Percentiles rank a stretch among this genome's conserved stretches.
Conservation (phyloP, 331 rosid genomes). For the Rhamnella rubrinervis region DNA sequence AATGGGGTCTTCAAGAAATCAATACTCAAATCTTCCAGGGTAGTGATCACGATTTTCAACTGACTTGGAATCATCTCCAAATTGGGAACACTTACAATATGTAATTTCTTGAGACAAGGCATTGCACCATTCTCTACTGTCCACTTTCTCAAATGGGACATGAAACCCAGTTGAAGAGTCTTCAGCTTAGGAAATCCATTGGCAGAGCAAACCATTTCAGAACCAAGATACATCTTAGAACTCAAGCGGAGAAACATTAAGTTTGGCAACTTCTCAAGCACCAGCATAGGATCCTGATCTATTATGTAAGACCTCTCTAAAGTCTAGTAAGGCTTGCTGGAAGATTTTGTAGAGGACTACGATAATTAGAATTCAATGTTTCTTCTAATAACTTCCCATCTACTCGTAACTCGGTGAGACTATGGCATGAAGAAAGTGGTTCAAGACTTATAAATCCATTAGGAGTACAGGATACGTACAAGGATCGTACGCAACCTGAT, state of each 20-base stretch:
- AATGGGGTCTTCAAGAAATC: background rate
- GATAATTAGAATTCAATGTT: background rate
- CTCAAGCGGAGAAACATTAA: background rate
- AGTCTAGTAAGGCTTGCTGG: constrained; percentile 1
- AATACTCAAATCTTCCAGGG: background rate
- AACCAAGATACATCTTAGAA: no score
- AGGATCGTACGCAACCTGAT: background rate
- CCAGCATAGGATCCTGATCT: constrained; percentile 4
- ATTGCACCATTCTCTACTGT: constrained; percentile 12
- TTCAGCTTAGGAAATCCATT: constrained; percentile 8
- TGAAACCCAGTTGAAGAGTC: background rate
- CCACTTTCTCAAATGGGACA: constrained; percentile 2
- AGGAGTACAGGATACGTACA: background rate
- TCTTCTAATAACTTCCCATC: background rate
- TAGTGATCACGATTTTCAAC: background rate
- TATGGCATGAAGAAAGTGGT: background rate
- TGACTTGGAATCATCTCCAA: constrained; percentile 8
- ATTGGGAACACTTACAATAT: background rate
- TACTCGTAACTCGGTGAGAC: background rate
- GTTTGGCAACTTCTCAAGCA: constrained; percentile 6
- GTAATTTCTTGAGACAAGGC: constrained; percentile 7
- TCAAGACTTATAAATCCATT: no score
- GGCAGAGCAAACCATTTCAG: constrained; percentile 7
- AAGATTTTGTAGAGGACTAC: no score
- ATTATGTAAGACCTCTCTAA: background rate